phyloP scores from a whole-genome alignment of 345 rosid species.

The Lepidium aucheri region DNA sequence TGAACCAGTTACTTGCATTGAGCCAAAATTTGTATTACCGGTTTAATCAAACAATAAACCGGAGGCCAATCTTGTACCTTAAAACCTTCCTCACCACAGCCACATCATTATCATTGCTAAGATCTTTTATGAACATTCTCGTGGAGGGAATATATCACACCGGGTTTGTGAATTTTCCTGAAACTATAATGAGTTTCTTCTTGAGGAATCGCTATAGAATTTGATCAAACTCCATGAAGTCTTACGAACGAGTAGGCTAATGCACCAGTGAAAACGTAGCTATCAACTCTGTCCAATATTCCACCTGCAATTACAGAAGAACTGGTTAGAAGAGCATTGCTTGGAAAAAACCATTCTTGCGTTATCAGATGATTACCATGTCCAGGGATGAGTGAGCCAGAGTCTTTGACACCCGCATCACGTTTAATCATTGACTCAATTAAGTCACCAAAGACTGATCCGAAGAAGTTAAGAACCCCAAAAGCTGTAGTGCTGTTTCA shows the following conservation, averaged over 20 bases:
- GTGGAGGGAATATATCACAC: neutral
- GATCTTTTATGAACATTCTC: neutral
- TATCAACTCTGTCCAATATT: conserved; percentile 82
- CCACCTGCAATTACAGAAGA: conserved; percentile 53
- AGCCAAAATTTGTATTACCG: neutral
- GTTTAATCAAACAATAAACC: conserved; percentile 15
- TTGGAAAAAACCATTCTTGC: neutral
- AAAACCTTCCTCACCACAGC: neutral
- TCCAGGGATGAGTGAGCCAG: conserved; percentile 93
- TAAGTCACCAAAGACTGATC: conserved; percentile 89
- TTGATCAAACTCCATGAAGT: conserved; percentile 60
- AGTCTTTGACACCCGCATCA: conserved; percentile 96
- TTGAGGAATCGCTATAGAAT: neutral
- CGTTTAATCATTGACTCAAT: conserved; percentile 96
- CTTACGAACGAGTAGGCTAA: conserved; percentile 74
- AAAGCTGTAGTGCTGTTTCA: conserved; percentile 62
- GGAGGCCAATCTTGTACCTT: neutral
- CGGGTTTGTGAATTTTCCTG: neutral
- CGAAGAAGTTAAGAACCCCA: conserved; percentile 78
- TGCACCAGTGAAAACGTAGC: conserved; percentile 94
- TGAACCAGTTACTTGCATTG: neutral
- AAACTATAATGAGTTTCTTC: neutral
- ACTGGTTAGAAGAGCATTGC: neutral
- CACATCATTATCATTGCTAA: neutral
- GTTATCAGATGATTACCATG: conserved; percentile 40